Percentiles rank a stretch among this genome's conserved stretches.
Conservation (phyloP, 2,329 filamentous ascomycete species). For the Periconia sp. region DNA sequence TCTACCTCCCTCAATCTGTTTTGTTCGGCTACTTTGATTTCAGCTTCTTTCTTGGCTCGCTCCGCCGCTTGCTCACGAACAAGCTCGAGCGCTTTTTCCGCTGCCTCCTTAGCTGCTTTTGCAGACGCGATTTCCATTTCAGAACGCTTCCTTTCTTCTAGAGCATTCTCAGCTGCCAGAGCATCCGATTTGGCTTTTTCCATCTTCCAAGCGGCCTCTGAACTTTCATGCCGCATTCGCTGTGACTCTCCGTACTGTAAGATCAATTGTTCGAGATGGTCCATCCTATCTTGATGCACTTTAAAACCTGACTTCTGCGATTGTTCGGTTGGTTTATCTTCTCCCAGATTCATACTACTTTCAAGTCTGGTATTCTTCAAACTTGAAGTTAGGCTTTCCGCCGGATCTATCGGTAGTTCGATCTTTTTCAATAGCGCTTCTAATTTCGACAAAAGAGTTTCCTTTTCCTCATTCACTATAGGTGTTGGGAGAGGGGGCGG, state of each 20-base stretch:
- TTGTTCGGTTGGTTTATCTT: not conserved
- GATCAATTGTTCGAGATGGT: conserved; percentile 3
- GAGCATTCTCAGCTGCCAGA: conserved; percentile 2
- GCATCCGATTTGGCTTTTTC: conserved; percentile 6
- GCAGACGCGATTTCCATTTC: conserved; percentile 11
- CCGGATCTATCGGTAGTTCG: not conserved
- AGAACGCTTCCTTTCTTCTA: conserved; percentile 7
- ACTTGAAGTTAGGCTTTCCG: not conserved
- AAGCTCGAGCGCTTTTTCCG: conserved; percentile 11
- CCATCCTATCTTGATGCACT: not conserved
- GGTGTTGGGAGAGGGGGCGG: not conserved
- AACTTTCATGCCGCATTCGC: not conserved
- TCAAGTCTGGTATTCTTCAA: not conserved
- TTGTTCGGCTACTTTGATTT: conserved; percentile 8
- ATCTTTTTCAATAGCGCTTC: not conserved
- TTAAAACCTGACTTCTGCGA: not conserved
- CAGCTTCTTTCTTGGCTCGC: conserved; percentile 7
- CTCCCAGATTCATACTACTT: not conserved
- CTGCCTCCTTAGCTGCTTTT: conserved; percentile 9
- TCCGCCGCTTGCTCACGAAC: conserved; percentile 8
- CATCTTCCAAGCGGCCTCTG: conserved; percentile 5
- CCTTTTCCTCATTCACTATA: not conserved
- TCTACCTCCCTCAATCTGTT: conserved; percentile 9
- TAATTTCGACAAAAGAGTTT: not conserved
- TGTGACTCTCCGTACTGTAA: conserved; percentile 5